Conservation (phyloP, 1,284 basidiomycete genomes). For the Trichosporon coremiiforme region DNA sequence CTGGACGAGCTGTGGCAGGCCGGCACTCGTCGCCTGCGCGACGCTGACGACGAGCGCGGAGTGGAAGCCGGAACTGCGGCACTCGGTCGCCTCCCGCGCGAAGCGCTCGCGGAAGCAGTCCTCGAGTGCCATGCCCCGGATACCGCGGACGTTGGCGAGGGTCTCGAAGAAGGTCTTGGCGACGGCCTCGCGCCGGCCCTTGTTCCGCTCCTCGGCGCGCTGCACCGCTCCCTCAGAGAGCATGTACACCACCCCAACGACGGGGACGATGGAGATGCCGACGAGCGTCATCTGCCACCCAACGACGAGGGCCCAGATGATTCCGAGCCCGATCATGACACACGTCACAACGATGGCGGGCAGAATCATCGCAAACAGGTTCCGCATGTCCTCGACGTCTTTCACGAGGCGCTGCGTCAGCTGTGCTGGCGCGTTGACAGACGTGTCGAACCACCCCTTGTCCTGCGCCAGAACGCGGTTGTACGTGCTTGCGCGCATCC, state of each 20-base stretch:
- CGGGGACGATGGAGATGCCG: constrained; percentile 80
- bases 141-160: constrained; percentile 81
- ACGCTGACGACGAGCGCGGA: constrained; percentile 82
- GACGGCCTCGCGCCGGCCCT: constrained; percentile 78
- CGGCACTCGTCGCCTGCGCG: constrained; percentile 75
- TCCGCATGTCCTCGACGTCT: constrained; percentile 86
- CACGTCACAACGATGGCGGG: constrained; percentile 72
- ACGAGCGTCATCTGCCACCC: constrained; percentile 95
- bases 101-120: constrained; percentile 71
- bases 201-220: constrained; percentile 75
- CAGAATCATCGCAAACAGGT: constrained; percentile 73
- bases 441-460: constrained; percentile 83
- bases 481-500: constrained; percentile 67
- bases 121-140: constrained; percentile 88
- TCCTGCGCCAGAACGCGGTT: constrained; percentile 74
- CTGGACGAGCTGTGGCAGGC: constrained; percentile 82
- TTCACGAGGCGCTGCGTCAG: constrained; percentile 83
- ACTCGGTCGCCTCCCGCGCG: constrained; percentile 62
- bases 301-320: constrained; percentile 81
- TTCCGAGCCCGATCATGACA: constrained; percentile 78
- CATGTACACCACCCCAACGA: constrained; percentile 75
- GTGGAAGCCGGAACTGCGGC: constrained; percentile 69
- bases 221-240: constrained; percentile 58
- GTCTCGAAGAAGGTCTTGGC: constrained; percentile 85
- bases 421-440: constrained; percentile 65